Evolutionary conservation across 2,329 filamentous ascomycete species (phyloP), one percentile per base, ranked within the genome.

Genomic region (Elsinoe fawcettii): DNA sequence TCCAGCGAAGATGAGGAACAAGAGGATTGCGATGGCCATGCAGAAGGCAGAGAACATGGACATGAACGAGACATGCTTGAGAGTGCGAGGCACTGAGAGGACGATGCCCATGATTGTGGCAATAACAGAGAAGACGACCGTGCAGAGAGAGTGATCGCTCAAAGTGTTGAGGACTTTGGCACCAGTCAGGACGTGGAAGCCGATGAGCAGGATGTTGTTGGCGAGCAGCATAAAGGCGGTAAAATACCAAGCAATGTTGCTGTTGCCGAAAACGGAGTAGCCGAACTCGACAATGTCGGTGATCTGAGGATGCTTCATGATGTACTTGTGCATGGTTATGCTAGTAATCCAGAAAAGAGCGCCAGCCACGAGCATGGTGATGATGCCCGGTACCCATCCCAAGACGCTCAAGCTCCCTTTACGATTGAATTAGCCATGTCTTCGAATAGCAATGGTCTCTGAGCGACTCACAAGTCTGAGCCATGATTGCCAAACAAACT

Each of bases 401-500:
- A 76, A 62, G n/a, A 76, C 74, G 41, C 72, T 75, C 11, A 77
- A 69, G 25, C 75, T 77, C 76, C n/a, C n/a, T n/a, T n/a, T n/a
- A n/a, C n/a, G n/a, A n/a, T n/a, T n/a, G n/a, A n/a, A n/a, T n/a
- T n/a, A n/a, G n/a, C n/a, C n/a, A n/a, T n/a, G n/a, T n/a, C n/a
- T n/a, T n/a, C n/a, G n/a, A n/a, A n/a, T n/a, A n/a, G n/a, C n/a
- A n/a, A n/a, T n/a, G n/a, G n/a, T n/a, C n/a, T n/a, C n/a, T 30
- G 9, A 30, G 27, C 27, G 27, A 30, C 27, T n/a, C n/a, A n/a
- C 75, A 78, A 5, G 74, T 71, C 62, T 78, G 76, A 27, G 75
- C 75, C 76, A 77, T 78, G 61, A 78, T 77, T 25, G 76, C 76
- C 4, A 78, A 66, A 64, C 75, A 78, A 34, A 78, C 75, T 63